These are phyloP conservation scores for Spinacia oleracea DNA, from an alignment of 179 eudicot species.

Conservation along the genomic window DNA sequence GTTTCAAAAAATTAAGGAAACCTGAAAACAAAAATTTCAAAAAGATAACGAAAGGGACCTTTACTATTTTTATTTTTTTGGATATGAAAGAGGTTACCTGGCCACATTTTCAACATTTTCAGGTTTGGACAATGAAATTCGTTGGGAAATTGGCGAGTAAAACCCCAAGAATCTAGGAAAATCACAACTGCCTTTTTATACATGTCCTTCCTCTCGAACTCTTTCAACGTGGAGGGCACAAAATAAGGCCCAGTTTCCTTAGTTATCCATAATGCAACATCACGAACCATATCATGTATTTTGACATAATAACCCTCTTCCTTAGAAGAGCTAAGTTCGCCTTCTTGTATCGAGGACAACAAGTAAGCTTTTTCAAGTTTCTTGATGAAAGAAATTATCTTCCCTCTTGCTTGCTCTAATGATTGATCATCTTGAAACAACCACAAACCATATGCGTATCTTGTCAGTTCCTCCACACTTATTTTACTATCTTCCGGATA, in stretches of 20 bases:
- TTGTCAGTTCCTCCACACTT: background rate
- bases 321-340: too few species aligned
- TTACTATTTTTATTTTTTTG: too few species aligned
- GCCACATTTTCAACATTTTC: background rate
- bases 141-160: background rate
- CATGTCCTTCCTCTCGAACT: background rate
- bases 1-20: too few species aligned
- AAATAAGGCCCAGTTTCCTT: background rate
- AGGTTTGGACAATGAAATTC: slow-evolving; percentile 4
- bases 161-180: background rate
- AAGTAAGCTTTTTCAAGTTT: slow-evolving; percentile 14
- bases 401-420: slow-evolving; percentile 2
- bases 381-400: background rate
- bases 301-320: background rate
- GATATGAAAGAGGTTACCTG: background rate
- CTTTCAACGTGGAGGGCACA: background rate
- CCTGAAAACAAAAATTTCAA: too few species aligned
- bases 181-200: slow-evolving; percentile 4
- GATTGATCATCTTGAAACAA: slow-evolving; percentile 10
- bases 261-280: slow-evolving; percentile 13
- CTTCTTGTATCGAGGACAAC: background rate
- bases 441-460: slow-evolving; percentile 10
- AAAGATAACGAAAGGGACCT: too few species aligned
- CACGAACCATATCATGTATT: slow-evolving; percentile 21
- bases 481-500: slow-evolving; percentile 8